phyloP scores from a whole-genome alignment of 768 basidiomycete species.

The Mycena vulgaris region DNA sequence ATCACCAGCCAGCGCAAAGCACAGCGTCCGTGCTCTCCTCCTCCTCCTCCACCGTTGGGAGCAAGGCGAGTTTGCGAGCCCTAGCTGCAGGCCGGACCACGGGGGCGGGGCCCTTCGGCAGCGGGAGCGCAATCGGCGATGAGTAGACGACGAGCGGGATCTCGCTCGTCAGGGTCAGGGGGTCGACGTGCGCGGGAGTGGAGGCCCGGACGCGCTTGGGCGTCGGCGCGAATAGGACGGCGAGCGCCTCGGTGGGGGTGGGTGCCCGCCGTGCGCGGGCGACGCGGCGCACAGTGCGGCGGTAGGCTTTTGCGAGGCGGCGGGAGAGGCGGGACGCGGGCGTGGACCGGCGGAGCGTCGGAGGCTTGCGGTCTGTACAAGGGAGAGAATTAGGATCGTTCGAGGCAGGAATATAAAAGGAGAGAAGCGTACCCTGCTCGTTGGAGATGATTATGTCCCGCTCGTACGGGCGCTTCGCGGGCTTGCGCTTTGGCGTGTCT shows the following conservation, averaged over 20 bases:
- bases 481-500: neutral
- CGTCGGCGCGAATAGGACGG: neutral
- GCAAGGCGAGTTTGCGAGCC: neutral
- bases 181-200: conserved; percentile 8
- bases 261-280: neutral
- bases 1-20: conserved; percentile 21
- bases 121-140: conserved; percentile 22
- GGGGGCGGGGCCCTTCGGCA: conserved; percentile 29
- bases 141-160: conserved; percentile 17
- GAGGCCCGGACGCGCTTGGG: conserved; percentile 5
- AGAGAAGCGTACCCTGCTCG: conserved; percentile 3
- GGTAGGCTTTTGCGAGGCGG: conserved; percentile 7
- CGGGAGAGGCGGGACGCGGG: neutral
- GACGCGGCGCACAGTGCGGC: too few relatives aligned
- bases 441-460: neutral
- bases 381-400: neutral
- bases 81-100: conserved; percentile 10
- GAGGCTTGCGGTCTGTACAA: neutral
- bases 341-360: neutral
- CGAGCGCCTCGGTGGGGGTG: neutral
- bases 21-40: neutral
- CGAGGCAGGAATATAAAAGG: neutral
- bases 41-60: conserved; percentile 14
- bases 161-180: conserved; percentile 8
- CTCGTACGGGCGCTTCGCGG: neutral